Percentiles rank a stretch among this genome's conserved stretches.
Conservation (phyloP, 176 grass and related monocot species). For the Pontederia paniculata region DNA sequence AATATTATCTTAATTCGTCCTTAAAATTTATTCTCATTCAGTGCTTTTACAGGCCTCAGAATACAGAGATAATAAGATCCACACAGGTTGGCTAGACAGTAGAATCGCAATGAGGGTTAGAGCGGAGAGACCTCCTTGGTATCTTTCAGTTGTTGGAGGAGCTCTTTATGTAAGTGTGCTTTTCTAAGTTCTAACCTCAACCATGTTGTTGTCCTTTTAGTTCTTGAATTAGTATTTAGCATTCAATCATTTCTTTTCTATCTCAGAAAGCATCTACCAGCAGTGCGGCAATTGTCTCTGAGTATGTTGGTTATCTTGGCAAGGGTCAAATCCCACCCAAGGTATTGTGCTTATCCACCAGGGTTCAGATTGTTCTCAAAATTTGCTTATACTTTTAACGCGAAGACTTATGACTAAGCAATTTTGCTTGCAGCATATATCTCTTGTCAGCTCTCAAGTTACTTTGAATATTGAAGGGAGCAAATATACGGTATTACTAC, state of each 20-base stretch:
- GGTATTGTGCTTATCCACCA: constrained; percentile 38
- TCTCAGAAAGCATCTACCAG: constrained; percentile 90
- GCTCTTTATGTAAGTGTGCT: constrained; percentile 67
- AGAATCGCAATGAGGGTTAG: constrained; percentile 99
- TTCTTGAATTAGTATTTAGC: neutral
- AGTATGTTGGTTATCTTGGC: constrained; percentile 93
- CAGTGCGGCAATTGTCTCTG: constrained; percentile 62
- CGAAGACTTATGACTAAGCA: constrained; percentile 10
- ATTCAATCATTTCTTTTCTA: neutral
- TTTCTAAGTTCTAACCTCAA: neutral
- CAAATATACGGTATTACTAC: constrained; percentile 74
- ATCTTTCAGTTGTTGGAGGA: constrained; percentile 95
- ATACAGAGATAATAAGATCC: constrained; percentile 94
- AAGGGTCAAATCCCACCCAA: constrained; percentile 99
- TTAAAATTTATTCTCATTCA: constrained; percentile 16
- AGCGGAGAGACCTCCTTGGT: constrained; percentile 98
- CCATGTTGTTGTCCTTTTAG: neutral
- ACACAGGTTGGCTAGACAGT: constrained; percentile 96
- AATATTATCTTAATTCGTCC: neutral
- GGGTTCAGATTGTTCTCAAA: neutral
- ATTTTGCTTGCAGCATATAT: constrained; percentile 76
- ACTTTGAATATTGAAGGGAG: constrained; percentile 93
- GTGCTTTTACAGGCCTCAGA: constrained; percentile 42
- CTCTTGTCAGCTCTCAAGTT: constrained; percentile 88
- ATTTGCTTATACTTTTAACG: neutral